A percentile compares a stretch with the other conserved stretches of the same genome.
These are phyloP conservation scores for Pichia ethanolica DNA, from an alignment of 805 yeast genomes.

Conservation along the genomic window DNA sequence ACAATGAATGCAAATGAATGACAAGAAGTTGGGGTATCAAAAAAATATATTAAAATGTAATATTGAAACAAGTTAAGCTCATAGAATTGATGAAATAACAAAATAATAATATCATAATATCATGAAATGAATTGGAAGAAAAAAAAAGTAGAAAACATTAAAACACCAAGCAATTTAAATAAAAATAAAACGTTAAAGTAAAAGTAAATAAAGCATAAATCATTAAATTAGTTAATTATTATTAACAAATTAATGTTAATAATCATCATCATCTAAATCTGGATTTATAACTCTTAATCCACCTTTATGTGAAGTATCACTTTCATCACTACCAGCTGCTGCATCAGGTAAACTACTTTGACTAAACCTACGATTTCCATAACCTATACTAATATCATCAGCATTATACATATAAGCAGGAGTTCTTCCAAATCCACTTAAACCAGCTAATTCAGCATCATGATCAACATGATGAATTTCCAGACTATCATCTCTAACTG, in stretches of 20 bases:
- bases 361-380: constrained; percentile 26
- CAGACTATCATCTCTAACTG: constrained; percentile 5
- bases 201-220: too few relatives aligned
- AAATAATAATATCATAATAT: too few relatives aligned
- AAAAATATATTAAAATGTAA: too few relatives aligned
- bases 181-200: too few relatives aligned
- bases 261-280: constrained; percentile 19
- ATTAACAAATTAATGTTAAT: background rate
- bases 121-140: too few relatives aligned
- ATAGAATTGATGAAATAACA: too few relatives aligned
- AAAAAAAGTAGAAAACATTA: too few relatives aligned
- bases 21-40: background rate
- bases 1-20: background rate
- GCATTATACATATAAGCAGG: constrained; percentile 10
- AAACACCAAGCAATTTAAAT: too few relatives aligned
- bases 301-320: constrained; percentile 7
- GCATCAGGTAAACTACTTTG: constrained; percentile 31
- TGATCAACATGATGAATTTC: constrained; percentile 3
- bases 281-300: constrained; percentile 30
- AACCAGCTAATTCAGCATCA: constrained; percentile 1
- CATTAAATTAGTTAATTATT: too few relatives aligned
- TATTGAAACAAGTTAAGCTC: too few relatives aligned
- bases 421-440: constrained; percentile 8
- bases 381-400: constrained; percentile 12
- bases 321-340: constrained; percentile 18